phyloP scores from a whole-genome alignment of 2,329 filamentous ascomycete genomes.

The Curvularia lunata region DNA sequence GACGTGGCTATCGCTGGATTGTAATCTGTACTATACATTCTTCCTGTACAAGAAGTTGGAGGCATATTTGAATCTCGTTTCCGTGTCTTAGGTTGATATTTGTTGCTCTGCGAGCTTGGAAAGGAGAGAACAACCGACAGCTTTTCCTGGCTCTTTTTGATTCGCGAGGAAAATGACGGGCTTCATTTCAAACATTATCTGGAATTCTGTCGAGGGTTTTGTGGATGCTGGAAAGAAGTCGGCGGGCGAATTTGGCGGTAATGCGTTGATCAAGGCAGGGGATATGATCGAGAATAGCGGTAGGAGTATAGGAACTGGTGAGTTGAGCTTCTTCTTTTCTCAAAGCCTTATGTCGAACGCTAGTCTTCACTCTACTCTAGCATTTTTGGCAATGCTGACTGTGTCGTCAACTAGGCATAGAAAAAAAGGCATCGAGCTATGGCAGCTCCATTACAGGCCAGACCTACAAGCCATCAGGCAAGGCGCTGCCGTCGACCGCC shows the following conservation, averaged over 20 bases:
- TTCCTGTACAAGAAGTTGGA: not conserved
- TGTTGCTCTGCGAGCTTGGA: not conserved
- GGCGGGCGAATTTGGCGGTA: slow-evolving; percentile 47
- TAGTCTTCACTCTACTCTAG: not conserved
- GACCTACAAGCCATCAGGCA: slow-evolving; percentile 33
- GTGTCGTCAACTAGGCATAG: slow-evolving; percentile 31
- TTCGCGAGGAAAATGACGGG: slow-evolving; percentile 27
- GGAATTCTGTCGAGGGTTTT: slow-evolving; percentile 48
- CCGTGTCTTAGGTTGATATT: not conserved
- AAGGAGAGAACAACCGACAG: not conserved
- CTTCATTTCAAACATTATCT: slow-evolving; percentile 48
- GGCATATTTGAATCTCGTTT: not conserved
- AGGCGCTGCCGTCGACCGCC: slow-evolving; percentile 40
- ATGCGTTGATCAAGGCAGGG: slow-evolving; percentile 48
- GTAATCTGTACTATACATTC: not conserved
- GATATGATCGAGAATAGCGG: slow-evolving; percentile 47
- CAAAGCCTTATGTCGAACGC: not conserved
- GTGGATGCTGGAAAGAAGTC: slow-evolving; percentile 47
- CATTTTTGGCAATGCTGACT: not conserved
- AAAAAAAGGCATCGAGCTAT: slow-evolving; percentile 40
- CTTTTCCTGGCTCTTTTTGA: not conserved
- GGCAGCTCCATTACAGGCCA: slow-evolving; percentile 40
- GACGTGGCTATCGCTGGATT: not conserved
- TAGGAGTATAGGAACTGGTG: slow-evolving; percentile 42
- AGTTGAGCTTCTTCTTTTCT: slow-evolving; percentile 5